A percentile compares a stretch with the other conserved stretches of the same genome.
Evolutionary conservation across 257 asterid species (phyloP).

Genomic region (Solanum piurae): DNA sequence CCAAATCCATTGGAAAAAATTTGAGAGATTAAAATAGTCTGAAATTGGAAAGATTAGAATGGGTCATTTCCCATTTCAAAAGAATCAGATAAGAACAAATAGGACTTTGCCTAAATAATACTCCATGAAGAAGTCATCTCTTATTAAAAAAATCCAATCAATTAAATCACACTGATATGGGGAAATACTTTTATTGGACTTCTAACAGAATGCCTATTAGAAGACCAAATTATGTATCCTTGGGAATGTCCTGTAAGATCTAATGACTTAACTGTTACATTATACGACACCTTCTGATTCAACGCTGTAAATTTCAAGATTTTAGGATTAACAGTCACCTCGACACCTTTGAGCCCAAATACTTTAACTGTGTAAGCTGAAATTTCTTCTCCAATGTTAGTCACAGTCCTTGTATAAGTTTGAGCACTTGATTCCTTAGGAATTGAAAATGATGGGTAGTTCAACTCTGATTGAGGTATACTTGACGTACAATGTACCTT

Average conservation of each 20-base stretch:
- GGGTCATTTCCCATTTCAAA: too few species aligned
- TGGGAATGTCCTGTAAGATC: background rate
- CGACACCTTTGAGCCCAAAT: background rate
- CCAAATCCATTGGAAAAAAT: too few species aligned
- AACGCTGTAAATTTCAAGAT: background rate
- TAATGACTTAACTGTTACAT: background rate
- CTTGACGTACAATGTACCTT: background rate
- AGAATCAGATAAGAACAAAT: too few species aligned
- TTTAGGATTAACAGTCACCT: background rate
- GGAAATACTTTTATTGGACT: background rate
- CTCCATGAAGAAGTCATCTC: background rate
- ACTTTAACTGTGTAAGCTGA: background rate
- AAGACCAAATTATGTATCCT: background rate
- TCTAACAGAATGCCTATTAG: background rate
- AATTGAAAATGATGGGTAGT: conserved; percentile 14
- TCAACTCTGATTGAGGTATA: conserved; percentile 1
- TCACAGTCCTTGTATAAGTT: background rate
- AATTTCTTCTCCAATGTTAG: conserved; percentile 5
- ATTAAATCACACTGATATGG: background rate
- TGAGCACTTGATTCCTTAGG: background rate
- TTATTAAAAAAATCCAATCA: background rate
- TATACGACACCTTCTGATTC: background rate
- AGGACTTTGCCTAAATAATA: rapidly evolving
- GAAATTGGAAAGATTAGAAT: too few species aligned
- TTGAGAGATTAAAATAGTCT: too few species aligned